Percentiles rank a stretch among this genome's conserved stretches.
phyloP scores from a whole-genome alignment of 2,329 filamentous ascomycete species.

The Immersiporthe knoxdaviesiana region DNA sequence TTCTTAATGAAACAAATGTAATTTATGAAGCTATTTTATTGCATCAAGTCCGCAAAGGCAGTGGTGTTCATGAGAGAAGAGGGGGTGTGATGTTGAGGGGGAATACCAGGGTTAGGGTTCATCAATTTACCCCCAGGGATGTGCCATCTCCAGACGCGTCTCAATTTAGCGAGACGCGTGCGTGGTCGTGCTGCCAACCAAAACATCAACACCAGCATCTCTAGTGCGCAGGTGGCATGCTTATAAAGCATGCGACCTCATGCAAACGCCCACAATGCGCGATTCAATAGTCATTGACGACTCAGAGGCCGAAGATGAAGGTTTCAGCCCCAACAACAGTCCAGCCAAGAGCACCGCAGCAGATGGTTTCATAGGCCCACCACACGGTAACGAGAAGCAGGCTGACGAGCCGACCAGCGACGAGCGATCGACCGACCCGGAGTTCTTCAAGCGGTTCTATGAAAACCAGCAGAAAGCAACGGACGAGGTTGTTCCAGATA shows the following conservation, averaged over 20 bases:
- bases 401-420: slow-evolving; percentile 24
- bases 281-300: slow-evolving; percentile 37
- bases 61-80: neutral
- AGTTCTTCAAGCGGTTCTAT: slow-evolving; percentile 52
- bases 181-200: neutral
- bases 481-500: slow-evolving; percentile 19
- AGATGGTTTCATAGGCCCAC: slow-evolving; percentile 1
- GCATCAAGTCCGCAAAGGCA: neutral
- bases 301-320: slow-evolving; percentile 40
- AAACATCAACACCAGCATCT: neutral
- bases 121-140: neutral
- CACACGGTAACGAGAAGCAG: slow-evolving; percentile 3
- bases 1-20: too few relatives aligned
- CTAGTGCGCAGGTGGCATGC: neutral
- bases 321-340: slow-evolving; percentile 34
- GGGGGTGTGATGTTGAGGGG: neutral
- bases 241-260: slow-evolving; percentile 3
- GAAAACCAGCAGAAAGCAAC: slow-evolving; percentile 47
- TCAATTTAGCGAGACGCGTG: slow-evolving; percentile 15
- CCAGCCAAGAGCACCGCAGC: slow-evolving; percentile 21
- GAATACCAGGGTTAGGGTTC: neutral
- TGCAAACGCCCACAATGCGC: slow-evolving; percentile 32
- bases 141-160: neutral
- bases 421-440: slow-evolving; percentile 50
- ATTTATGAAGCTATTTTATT: neutral